These are phyloP conservation scores for Helianthus tuberosus DNA, from an alignment of 129 eudicot species.

Conservation along the genomic window DNA sequence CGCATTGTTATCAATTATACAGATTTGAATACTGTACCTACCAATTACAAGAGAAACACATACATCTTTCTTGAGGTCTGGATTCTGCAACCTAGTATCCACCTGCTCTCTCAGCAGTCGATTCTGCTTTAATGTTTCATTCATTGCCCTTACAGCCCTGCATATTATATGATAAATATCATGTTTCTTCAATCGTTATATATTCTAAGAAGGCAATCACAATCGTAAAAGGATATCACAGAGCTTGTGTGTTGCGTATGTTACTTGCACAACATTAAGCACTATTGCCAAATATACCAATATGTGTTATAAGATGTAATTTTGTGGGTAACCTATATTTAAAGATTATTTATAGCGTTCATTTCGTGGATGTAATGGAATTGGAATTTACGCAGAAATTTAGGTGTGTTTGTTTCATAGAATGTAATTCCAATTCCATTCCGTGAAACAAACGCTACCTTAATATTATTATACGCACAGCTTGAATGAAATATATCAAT, in stretches of 20 bases:
- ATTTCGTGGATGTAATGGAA: too few species aligned
- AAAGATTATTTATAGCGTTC: too few species aligned
- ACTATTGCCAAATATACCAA: too few species aligned
- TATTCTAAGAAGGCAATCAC: slow-evolving; percentile 9
- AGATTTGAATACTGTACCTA: slow-evolving; percentile 6
- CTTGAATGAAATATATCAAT: too few species aligned
- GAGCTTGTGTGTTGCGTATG: not conserved
- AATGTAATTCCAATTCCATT: too few species aligned
- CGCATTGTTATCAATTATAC: not conserved
- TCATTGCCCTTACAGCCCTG: slow-evolving; percentile 98
- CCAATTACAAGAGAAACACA: slow-evolving; percentile 13
- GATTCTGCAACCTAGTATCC: slow-evolving; percentile 50
- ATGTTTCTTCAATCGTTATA: not conserved
- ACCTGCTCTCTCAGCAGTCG: slow-evolving; percentile 72
- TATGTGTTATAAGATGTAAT: too few species aligned
- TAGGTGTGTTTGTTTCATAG: too few species aligned
- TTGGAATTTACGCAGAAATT: too few species aligned
- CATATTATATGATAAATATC: slow-evolving; percentile 9
- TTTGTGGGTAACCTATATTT: too few species aligned
- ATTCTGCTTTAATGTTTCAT: slow-evolving; percentile 87
- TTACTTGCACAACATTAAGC: too few species aligned
- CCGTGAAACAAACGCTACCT: not conserved
- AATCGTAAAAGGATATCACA: not conserved
- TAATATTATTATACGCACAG: not conserved
- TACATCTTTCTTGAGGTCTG: slow-evolving; percentile 63